Base-by-base conservation (phyloP, 805 yeast species). In the Candida mattraensis region DNA sequence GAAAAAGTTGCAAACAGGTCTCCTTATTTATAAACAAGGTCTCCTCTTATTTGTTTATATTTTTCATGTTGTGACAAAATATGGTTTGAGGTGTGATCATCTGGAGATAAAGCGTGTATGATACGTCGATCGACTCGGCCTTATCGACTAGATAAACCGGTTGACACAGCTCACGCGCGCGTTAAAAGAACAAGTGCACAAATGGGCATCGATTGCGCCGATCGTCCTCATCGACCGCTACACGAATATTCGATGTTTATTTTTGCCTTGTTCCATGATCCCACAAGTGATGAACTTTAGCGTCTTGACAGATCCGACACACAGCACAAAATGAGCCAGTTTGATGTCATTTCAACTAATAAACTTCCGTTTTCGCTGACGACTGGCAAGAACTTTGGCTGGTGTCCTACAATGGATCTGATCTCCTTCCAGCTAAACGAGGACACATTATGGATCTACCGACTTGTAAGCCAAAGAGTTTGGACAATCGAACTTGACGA, bases 341-440 rank as follows among this genome's bases (percentile, higher is more conserved):
- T 30, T 30, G 32, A 33, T 33, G 33, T 16, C 17, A 44, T 39
- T 7, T 35, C 48, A 15, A 16, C 29, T 7, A 33, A 45, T 21
- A 41, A 36, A 23, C 44, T 53, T 15, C 55, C 58, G 5, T 45
- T 43, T 35, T 44, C 47, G 2, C 34, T 53, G 18, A 40, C 35
- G 4, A 31, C 50, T 17, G 24, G 38, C 25, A 44, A 42, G 16
- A 50, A 50, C 22, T 43, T 58, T 15, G 40, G 42, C 5, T 37
- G 60, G 45, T 62, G 66, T 41, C 67, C 67, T 7, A 51, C 61
- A 2, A 62, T 63, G 66, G 62, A 60, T 30, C 48, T 63, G 19
- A 28, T 59, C 5, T 51, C 63, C 1, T 51, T 54, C 18, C 53
- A 56, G 30, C 36, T 58, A 18, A 44, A 44, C 26, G 50, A 52